phyloP scores from a whole-genome alignment of 352 stramenopile genomes.

The Phytophthora hibernalis region DNA sequence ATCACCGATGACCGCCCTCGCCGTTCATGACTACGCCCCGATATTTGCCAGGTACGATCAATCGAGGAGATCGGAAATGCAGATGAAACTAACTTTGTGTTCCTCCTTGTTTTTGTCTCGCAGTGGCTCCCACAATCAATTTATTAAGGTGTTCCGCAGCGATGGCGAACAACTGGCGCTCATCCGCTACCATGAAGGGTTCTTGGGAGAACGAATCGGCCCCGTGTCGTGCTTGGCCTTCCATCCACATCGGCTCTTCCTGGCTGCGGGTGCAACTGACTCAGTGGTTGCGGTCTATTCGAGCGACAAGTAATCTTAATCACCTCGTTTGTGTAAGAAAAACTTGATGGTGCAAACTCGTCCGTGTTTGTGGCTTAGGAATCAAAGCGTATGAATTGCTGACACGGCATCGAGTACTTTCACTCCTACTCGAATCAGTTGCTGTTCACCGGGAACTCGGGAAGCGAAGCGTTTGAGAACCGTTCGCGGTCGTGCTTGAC shows the following conservation, averaged over 20 bases:
- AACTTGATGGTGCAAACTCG: constrained; percentile 6
- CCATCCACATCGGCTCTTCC: constrained; percentile 95
- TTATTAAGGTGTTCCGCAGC: constrained; percentile 97
- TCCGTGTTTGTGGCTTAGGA: constrained; percentile 23
- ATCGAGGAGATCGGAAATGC: not conserved
- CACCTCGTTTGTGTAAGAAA: constrained; percentile 1
- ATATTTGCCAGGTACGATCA: constrained; percentile 91
- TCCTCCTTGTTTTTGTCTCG: constrained; percentile 3
- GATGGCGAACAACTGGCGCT: constrained; percentile 88
- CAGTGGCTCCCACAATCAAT: constrained; percentile 98
- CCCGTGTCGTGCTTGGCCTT: constrained; percentile 97
- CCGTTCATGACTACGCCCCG: constrained; percentile 95
- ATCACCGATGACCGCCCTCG: constrained; percentile 96
- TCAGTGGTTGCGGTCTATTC: constrained; percentile 96
- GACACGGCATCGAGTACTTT: not conserved
- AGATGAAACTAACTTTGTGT: constrained; percentile 4
- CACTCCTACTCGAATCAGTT: constrained; percentile 12
- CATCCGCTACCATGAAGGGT: constrained; percentile 96
- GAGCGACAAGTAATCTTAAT: constrained; percentile 65
- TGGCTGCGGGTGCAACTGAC: constrained; percentile 96
- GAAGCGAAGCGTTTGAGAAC: constrained; percentile 51
- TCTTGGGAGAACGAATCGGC: constrained; percentile 96
- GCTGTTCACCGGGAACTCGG: constrained; percentile 36
- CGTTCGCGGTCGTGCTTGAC: constrained; percentile 73
- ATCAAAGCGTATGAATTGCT: constrained; percentile 19